These are phyloP conservation scores for Vanderwaltozyma tropicalis DNA, from an alignment of 805 yeast species.

Conservation along the genomic window DNA sequence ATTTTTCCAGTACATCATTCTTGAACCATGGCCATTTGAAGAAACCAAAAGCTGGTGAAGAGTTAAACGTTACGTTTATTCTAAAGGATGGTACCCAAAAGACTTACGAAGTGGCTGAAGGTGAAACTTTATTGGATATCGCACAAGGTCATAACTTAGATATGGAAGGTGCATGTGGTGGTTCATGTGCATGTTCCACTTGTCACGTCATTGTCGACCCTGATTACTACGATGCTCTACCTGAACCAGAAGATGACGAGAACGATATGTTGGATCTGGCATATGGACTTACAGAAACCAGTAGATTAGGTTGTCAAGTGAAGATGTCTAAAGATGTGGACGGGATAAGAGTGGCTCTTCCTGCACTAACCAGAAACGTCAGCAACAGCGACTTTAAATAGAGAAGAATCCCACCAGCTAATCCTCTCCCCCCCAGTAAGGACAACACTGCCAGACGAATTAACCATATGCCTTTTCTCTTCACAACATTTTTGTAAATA, in stretches of 20 bases:
- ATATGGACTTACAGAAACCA: slow-evolving; percentile 92
- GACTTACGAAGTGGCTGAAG: slow-evolving; percentile 79
- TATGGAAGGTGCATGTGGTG: slow-evolving; percentile 98
- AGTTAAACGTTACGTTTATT: slow-evolving; percentile 74
- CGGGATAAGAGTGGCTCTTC: slow-evolving; percentile 89
- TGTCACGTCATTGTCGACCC: slow-evolving; percentile 97
- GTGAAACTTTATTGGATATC: slow-evolving; percentile 83
- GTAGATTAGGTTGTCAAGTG: slow-evolving; percentile 91
- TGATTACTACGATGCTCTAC: slow-evolving; percentile 78
- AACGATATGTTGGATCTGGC: slow-evolving; percentile 98
- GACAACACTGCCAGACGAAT: too few relatives aligned
- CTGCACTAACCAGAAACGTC: slow-evolving; percentile 93
- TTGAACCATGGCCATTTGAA: slow-evolving; percentile 72
- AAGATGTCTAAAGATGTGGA: slow-evolving; percentile 82
- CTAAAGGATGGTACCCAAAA: slow-evolving; percentile 83
- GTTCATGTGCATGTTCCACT: slow-evolving; percentile 97
- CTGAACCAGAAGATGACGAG: slow-evolving; percentile 95
- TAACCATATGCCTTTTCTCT: too few relatives aligned
- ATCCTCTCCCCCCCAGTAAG: too few relatives aligned
- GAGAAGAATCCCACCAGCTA: not conserved
- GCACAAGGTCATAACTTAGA: slow-evolving; percentile 91
- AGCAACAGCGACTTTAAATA: slow-evolving; percentile 68
- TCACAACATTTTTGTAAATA: not conserved
- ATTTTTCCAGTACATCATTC: slow-evolving; percentile 18
- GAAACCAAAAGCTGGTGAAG: slow-evolving; percentile 90